Evolutionary conservation across 1,284 basidiomycete species (phyloP).

Genomic region (Inonotus hispidus): DNA sequence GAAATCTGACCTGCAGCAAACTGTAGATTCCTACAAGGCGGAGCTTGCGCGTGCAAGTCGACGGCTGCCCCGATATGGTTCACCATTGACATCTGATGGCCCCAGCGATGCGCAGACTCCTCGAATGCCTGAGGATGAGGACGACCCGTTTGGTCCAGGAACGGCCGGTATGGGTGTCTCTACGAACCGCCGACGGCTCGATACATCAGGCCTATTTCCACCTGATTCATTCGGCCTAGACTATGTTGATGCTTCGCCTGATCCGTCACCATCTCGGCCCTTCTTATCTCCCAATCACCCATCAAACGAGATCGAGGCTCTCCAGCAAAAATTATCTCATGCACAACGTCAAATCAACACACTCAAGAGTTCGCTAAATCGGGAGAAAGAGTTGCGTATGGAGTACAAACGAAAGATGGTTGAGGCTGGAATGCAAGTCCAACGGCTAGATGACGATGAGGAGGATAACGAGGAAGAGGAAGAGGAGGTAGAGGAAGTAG

Average conservation of each 20-base stretch:
- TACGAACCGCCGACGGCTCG: conserved; percentile 52
- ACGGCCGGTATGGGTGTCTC: no score
- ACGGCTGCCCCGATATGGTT: conserved; percentile 58
- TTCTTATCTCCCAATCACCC: conserved; percentile 68
- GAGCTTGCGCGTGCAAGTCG: conserved; percentile 60
- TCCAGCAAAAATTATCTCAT: conserved; percentile 75
- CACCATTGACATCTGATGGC: conserved; percentile 56
- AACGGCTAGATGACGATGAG: no score
- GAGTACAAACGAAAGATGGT: conserved; percentile 52
- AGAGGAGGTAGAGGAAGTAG: no score
- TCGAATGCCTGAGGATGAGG: conserved; percentile 53
- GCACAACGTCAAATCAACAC: conserved; percentile 79
- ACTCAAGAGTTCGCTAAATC: conserved; percentile 67
- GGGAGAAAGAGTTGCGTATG: conserved; percentile 76
- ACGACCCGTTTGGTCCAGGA: conserved; percentile 53
- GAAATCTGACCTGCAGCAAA: conserved; percentile 84
- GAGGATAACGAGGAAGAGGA: no score
- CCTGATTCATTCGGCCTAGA: conserved; percentile 49
- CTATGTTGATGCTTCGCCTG: conserved; percentile 49
- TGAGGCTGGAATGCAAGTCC: conserved; percentile 29
- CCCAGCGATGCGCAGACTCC: conserved; percentile 52
- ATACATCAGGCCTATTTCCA: conserved; percentile 52
- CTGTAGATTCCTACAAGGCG: conserved; percentile 68
- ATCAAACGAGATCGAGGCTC: conserved; percentile 70
- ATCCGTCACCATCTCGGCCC: conserved; percentile 53